phyloP scores from a whole-genome alignment of 1,139 yeast species.

The Taphrina pruni region DNA sequence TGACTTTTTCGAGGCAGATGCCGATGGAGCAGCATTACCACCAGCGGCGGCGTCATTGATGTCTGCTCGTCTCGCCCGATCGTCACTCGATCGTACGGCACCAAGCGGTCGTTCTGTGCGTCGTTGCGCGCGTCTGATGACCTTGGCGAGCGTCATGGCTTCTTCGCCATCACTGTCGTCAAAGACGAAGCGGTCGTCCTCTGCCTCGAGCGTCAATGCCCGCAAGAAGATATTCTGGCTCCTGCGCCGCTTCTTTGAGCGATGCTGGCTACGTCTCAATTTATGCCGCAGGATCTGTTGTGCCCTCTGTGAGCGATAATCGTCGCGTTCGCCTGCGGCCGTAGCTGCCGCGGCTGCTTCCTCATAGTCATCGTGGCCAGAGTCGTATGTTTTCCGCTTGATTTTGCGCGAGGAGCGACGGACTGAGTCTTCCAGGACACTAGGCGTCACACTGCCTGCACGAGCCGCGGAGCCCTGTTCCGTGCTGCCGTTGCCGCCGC shows the following conservation, averaged over 20 bases:
- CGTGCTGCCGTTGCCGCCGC: background rate
- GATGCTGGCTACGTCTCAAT: conserved; percentile 17
- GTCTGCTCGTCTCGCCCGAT: background rate
- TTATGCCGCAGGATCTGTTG: conserved; percentile 27
- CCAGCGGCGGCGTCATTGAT: no score
- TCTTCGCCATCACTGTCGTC: conserved; percentile 27
- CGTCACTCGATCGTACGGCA: background rate
- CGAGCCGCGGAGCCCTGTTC: conserved; percentile 9
- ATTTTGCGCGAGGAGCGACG: conserved; percentile 38
- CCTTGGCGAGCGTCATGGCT: conserved; percentile 23
- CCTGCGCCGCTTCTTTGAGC: conserved; percentile 1
- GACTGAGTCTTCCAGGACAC: conserved; percentile 18
- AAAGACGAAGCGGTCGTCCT: conserved; percentile 14
- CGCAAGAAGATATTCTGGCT: conserved; percentile 18
- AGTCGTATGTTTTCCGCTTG: conserved; percentile 36
- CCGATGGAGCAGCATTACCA: background rate
- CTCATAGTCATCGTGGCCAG: conserved; percentile 19
- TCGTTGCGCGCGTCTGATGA: conserved; percentile 22
- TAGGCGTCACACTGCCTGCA: conserved; percentile 17
- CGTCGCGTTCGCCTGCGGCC: background rate
- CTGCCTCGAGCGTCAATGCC: conserved; percentile 13
- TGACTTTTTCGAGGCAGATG: conserved; percentile 1
- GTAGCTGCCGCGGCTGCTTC: background rate
- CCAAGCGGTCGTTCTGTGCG: background rate
- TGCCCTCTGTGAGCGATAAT: conserved; percentile 20